Evolutionary conservation across 2,329 filamentous ascomycete genomes (phyloP).

Genomic region (Sordariomycetes sp.): DNA sequence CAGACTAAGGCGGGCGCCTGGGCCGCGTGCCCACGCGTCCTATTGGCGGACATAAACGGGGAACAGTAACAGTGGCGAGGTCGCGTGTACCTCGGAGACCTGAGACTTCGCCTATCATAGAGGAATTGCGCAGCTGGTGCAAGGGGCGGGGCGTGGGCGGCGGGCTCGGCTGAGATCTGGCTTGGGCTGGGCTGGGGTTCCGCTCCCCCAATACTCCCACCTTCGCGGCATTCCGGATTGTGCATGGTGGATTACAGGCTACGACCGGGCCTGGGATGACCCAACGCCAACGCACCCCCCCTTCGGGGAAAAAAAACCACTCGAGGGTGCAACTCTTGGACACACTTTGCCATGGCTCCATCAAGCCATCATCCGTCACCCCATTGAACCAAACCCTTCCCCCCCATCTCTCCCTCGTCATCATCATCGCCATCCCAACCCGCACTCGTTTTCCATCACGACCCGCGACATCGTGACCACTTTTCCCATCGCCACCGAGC

Average conservation of each 20-base stretch:
- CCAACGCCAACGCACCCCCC: conserved; percentile 5
- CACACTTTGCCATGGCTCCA: conserved; percentile 4
- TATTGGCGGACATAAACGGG: neutral
- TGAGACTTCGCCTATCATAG: neutral
- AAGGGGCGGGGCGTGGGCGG: neutral
- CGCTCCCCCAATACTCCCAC: neutral
- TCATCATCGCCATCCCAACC: neutral
- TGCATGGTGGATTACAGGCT: conserved; percentile 5
- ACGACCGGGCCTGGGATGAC: conserved; percentile 4
- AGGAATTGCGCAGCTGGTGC: neutral
- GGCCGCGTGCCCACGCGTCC: neutral
- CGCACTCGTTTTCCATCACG: neutral
- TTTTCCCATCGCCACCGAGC: conserved; percentile 3
- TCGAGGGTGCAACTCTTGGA: conserved; percentile 4
- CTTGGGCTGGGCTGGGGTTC: neutral
- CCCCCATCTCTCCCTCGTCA: neutral
- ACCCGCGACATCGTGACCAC: neutral
- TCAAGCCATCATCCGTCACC: conserved; percentile 5
- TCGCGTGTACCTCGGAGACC: conserved; percentile 1
- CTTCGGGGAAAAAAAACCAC: conserved; percentile 3
- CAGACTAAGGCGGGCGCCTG: neutral
- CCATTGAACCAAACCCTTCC: conserved; percentile 3
- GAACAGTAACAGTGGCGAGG: neutral
- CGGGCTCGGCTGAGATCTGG: conserved; percentile 2
- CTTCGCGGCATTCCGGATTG: conserved; percentile 5